These are phyloP conservation scores for Breynia disticha DNA, from an alignment of 441 rosid genomes.

Conservation along the genomic window DNA sequence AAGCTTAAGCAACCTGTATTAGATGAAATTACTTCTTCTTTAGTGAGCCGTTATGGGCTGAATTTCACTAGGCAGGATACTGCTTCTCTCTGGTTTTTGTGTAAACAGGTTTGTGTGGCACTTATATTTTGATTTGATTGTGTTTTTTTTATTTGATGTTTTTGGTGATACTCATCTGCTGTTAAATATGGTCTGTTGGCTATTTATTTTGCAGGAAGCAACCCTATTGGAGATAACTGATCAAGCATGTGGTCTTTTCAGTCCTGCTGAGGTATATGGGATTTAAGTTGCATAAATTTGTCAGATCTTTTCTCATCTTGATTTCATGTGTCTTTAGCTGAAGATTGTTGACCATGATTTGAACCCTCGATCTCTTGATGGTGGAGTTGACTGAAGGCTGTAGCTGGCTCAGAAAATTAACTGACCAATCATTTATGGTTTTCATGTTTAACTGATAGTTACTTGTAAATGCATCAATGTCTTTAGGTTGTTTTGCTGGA, in stretches of 20 bases:
- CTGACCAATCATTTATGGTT: slow-evolving; percentile 4
- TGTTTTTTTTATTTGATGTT: neutral
- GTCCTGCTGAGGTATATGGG: slow-evolving; percentile 50
- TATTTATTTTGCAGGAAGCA: slow-evolving; percentile 58
- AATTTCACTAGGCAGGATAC: slow-evolving; percentile 62
- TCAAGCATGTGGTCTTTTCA: slow-evolving; percentile 87
- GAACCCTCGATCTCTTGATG: too few relatives aligned
- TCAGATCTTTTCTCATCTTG: too few relatives aligned
- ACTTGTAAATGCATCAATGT: slow-evolving; percentile 15
- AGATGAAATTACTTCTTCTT: slow-evolving; percentile 53
- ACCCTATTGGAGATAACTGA: slow-evolving; percentile 72
- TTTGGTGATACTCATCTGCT: neutral
- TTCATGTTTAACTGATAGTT: slow-evolving; percentile 9
- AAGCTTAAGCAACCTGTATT: slow-evolving; percentile 81
- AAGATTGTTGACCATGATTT: too few relatives aligned
- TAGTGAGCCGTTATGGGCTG: slow-evolving; percentile 45
- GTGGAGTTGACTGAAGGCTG: too few relatives aligned
- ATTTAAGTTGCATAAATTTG: neutral
- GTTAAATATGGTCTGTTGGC: neutral
- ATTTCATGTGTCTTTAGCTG: too few relatives aligned
- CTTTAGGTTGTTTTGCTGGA: slow-evolving; percentile 78
- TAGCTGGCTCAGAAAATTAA: neutral
- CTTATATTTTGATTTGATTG: neutral
- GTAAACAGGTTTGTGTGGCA: slow-evolving; percentile 61
- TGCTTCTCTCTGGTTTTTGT: slow-evolving; percentile 87